phyloP scores from a whole-genome alignment of 352 stramenopile genomes.

The Globisporangium paroecandrum region DNA sequence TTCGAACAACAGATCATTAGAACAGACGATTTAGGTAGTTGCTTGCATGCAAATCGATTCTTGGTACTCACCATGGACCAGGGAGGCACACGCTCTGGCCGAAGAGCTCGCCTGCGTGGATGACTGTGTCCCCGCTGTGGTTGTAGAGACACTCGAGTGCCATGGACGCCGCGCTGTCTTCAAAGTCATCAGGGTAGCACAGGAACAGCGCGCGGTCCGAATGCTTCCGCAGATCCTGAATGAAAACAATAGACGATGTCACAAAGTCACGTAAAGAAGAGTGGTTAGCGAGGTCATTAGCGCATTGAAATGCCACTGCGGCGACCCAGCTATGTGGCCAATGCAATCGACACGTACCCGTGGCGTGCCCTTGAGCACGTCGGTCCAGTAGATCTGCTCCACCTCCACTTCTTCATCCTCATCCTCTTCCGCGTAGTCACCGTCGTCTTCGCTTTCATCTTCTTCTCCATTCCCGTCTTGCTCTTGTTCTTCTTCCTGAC shows the following conservation, averaged over 20 bases:
- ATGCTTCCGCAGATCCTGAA: conserved; percentile 67
- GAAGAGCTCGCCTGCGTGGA: conserved; percentile 94
- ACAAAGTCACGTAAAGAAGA: background rate
- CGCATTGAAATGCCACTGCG: background rate
- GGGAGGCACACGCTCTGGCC: conserved; percentile 86
- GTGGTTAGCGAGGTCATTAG: background rate
- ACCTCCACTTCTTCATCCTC: conserved; percentile 74
- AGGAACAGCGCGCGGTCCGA: conserved; percentile 87
- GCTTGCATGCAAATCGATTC: background rate
- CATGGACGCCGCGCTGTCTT: conserved; percentile 87
- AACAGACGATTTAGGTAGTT: background rate
- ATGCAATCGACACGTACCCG: conserved; percentile 31
- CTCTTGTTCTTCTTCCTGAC: conserved; percentile 18
- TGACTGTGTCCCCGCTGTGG: conserved; percentile 89
- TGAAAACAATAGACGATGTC: background rate
- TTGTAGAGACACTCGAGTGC: conserved; percentile 87
- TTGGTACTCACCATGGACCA: conserved; percentile 64
- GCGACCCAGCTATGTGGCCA: background rate
- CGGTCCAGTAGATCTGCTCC: conserved; percentile 84
- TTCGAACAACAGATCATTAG: background rate
- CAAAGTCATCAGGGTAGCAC: conserved; percentile 93
- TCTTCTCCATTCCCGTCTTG: conserved; percentile 12
- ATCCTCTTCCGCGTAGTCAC: conserved; percentile 21
- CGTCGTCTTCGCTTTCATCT: background rate
- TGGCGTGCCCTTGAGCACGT: conserved; percentile 69